Percentiles rank a stretch among this genome's conserved stretches.
These are phyloP conservation scores for Xenosphaeropsis pyriputrescens DNA, from an alignment of 2,329 filamentous ascomycete species.

Conservation along the genomic window DNA sequence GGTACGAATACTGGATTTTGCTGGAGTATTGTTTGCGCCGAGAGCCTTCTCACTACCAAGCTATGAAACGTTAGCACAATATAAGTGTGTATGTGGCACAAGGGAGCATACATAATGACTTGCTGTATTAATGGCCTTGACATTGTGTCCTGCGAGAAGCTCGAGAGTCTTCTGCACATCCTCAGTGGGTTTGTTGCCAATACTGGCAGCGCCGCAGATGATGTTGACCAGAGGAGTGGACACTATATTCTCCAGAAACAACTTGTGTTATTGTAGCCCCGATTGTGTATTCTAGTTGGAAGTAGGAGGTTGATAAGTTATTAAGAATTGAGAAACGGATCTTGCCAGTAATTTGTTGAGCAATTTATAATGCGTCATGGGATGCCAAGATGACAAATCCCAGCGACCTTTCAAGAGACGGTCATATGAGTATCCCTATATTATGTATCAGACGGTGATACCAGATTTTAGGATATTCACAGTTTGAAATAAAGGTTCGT, in stretches of 20 bases:
- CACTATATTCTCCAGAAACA: neutral
- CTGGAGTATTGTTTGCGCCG: slow-evolving; percentile 7
- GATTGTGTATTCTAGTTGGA: no score
- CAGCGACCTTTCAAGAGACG: no score
- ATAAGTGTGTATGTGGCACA: neutral
- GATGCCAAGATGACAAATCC: no score
- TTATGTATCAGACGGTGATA: no score
- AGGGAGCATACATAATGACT: slow-evolving; percentile 7
- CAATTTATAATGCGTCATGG: no score
- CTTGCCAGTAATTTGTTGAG: no score
- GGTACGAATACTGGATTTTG: slow-evolving; percentile 12
- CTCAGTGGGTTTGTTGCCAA: neutral
- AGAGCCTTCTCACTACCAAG: slow-evolving; percentile 10
- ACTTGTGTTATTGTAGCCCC: no score
- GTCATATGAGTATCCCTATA: no score
- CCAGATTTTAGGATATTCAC: no score
- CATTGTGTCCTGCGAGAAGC: slow-evolving; percentile 8
- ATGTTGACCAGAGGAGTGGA: slow-evolving; percentile 2
- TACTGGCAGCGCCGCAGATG: slow-evolving; percentile 7
- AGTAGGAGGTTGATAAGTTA: no score
- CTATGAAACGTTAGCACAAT: slow-evolving; percentile 2
- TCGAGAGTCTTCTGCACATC: slow-evolving; percentile 3
- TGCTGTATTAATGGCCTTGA: slow-evolving; percentile 12
- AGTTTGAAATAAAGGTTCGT: no score
- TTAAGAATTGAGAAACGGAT: no score